These are phyloP conservation scores for Exophiala viscosa DNA, from an alignment of 2,329 filamentous ascomycete genomes.

Conservation along the genomic window DNA sequence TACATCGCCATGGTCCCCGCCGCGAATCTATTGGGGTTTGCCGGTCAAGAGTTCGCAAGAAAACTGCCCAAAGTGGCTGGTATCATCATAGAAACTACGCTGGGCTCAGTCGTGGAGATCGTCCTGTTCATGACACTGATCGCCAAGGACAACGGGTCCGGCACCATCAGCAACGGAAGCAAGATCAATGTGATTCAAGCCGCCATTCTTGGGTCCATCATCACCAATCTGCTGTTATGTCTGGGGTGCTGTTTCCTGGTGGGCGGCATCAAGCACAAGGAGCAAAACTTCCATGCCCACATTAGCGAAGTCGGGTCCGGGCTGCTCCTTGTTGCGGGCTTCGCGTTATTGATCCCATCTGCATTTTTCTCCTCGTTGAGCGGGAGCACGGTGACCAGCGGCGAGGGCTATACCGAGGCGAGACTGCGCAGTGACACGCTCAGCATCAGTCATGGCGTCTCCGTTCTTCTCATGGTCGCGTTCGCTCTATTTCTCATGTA, in stretches of 20 bases:
- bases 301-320: constrained; percentile 77
- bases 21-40: constrained; percentile 72
- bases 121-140: constrained; percentile 77
- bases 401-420: constrained; percentile 32
- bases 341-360: constrained; percentile 43
- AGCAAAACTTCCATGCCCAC: constrained; percentile 68
- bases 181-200: constrained; percentile 70
- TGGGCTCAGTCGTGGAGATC: constrained; percentile 76
- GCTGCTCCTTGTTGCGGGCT: constrained; percentile 71
- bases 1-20: constrained; percentile 76
- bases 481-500: constrained; percentile 67
- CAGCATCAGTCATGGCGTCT: constrained; percentile 66
- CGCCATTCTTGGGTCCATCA: constrained; percentile 76
- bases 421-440: constrained; percentile 54
- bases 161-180: constrained; percentile 32
- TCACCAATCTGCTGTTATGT: constrained; percentile 78
- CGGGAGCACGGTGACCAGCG: constrained; percentile 48
- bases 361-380: constrained; percentile 46
- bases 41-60: constrained; percentile 66
- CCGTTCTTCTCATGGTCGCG: constrained; percentile 66
- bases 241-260: constrained; percentile 76
- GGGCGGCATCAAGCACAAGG: constrained; percentile 65
- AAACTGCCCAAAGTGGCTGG: constrained; percentile 70
- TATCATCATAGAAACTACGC: constrained; percentile 48
- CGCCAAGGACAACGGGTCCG: constrained; percentile 39